phyloP scores from a whole-genome alignment of 2,329 filamentous ascomycete genomes.

The Colletotrichum aenigma region DNA sequence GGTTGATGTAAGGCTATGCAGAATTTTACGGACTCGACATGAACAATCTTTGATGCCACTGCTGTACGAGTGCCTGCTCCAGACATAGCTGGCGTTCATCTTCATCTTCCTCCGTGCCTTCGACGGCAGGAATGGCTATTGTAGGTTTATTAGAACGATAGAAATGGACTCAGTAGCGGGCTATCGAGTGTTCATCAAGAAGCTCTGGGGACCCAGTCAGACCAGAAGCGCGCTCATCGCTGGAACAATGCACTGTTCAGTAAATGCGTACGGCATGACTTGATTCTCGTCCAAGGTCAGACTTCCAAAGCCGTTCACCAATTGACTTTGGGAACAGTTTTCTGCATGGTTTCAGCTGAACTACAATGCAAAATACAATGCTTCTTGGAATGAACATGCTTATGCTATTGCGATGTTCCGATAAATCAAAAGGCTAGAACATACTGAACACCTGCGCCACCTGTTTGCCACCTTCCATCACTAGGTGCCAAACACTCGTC shows the following conservation, averaged over 20 bases:
- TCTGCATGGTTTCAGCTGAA: not conserved
- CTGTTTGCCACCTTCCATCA: not conserved
- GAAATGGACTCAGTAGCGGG: not conserved
- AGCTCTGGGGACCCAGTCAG: not conserved
- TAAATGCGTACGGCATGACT: not conserved
- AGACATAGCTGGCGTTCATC: no score
- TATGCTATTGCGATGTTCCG: fast-evolving
- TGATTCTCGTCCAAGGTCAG: not conserved
- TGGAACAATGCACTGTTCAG: not conserved
- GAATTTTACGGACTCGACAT: not conserved
- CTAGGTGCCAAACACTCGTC: not conserved
- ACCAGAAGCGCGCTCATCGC: not conserved
- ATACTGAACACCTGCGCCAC: not conserved
- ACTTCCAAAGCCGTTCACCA: not conserved
- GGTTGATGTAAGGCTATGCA: not conserved
- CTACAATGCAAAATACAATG: not conserved
- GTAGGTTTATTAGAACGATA: not conserved
- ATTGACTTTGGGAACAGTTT: not conserved
- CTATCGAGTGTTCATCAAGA: not conserved
- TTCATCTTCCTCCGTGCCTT: not conserved
- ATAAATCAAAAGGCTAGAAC: not conserved
- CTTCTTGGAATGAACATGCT: not conserved
- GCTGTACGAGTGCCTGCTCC: not conserved
- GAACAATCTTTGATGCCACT: not conserved
- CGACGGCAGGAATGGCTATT: no score